Conservation (phyloP, 2,329 filamentous ascomycete species). For the Amesomyces nigricolor region DNA sequence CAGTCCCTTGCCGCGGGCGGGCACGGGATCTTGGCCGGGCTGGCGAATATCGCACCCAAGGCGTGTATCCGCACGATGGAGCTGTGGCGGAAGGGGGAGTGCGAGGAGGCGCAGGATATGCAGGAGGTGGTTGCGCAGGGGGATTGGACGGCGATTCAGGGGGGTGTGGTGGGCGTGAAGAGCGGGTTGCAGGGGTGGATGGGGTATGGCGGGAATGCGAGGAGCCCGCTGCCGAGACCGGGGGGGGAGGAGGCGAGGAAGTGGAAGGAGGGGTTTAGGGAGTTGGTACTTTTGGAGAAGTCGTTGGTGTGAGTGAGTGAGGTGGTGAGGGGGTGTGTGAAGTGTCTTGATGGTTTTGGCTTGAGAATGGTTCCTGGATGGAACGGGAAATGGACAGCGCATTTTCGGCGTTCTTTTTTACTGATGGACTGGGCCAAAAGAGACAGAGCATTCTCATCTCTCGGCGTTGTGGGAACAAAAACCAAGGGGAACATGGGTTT, state of each 20-base stretch:
- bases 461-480: slow-evolving; percentile 10
- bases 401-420: not conserved
- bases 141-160: slow-evolving; percentile 68
- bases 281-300: slow-evolving; percentile 48
- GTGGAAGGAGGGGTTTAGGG: slow-evolving; percentile 53
- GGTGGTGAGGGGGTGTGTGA: not conserved
- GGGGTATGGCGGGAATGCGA: slow-evolving; percentile 56
- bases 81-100: slow-evolving; percentile 52
- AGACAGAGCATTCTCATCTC: slow-evolving; percentile 6
- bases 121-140: slow-evolving; percentile 62
- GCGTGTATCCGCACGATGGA: slow-evolving; percentile 57
- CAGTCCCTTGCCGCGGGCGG: slow-evolving; percentile 64
- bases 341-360: not conserved
- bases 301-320: slow-evolving; percentile 28
- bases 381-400: not conserved
- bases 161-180: slow-evolving; percentile 68
- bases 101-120: slow-evolving; percentile 55
- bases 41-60: slow-evolving; percentile 66
- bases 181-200: slow-evolving; percentile 59
- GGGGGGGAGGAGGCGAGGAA: slow-evolving; percentile 42
- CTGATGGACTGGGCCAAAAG: slow-evolving; percentile 7
- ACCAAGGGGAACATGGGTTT: not conserved
- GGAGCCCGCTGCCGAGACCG: slow-evolving; percentile 47
- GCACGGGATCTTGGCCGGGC: slow-evolving; percentile 65
- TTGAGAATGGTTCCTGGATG: not conserved